Evolutionary conservation across 2,329 filamentous ascomycete genomes (phyloP).

Genomic region (Cladophialophora exuberans): DNA sequence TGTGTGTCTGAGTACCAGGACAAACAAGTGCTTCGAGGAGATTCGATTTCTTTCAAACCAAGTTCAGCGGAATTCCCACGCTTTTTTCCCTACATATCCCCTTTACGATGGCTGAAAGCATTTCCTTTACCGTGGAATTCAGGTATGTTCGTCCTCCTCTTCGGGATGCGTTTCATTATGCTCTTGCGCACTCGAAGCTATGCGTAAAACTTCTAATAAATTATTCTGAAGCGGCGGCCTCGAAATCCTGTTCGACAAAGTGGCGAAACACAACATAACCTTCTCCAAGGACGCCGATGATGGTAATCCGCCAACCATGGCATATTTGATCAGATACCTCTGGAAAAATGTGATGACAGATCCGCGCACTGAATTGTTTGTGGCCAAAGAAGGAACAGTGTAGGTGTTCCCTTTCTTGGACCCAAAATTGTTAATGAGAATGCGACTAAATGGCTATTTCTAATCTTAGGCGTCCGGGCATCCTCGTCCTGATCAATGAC

Average conservation of each 20-base stretch:
- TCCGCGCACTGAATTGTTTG: conserved; percentile 81
- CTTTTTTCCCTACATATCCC: background rate
- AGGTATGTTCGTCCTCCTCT: conserved; percentile 52
- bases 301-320: conserved; percentile 68
- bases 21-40: too few relatives aligned
- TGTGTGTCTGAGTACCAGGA: too few relatives aligned
- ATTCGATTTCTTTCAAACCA: too few relatives aligned
- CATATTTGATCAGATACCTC: conserved; percentile 76
- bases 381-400: too few relatives aligned
- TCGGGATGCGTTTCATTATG: background rate
- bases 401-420: too few relatives aligned
- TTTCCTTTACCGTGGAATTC: conserved; percentile 74
- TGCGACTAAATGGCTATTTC: too few relatives aligned
- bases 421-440: too few relatives aligned
- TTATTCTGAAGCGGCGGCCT: conserved; percentile 90
- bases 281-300: conserved; percentile 60
- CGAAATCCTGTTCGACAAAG: conserved; percentile 88
- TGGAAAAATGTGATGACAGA: conserved; percentile 85
- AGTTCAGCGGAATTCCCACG: too few relatives aligned
- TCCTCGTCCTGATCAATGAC: conserved; percentile 95
- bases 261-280: conserved; percentile 71
- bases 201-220: too few relatives aligned
- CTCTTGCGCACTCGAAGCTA: too few relatives aligned
- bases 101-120: background rate
- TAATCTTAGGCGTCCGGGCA: conserved; percentile 85